phyloP scores from a whole-genome alignment of 352 stramenopile species.

The Globisporangium barbulae region DNA sequence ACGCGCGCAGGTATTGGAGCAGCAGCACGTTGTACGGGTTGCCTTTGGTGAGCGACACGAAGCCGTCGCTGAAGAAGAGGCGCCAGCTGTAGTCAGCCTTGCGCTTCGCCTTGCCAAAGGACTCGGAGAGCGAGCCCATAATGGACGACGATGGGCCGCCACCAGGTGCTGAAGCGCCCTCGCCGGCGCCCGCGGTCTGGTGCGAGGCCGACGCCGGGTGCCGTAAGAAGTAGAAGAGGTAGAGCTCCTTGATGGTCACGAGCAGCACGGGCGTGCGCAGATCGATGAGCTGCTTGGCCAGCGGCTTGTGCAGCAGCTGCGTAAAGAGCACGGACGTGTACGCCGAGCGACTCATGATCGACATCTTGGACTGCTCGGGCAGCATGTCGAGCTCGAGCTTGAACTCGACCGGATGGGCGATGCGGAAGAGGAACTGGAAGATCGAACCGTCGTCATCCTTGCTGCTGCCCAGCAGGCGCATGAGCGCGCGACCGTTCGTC shows the following conservation, averaged over 20 bases:
- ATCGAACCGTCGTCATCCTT: conserved; percentile 71
- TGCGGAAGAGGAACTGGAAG: conserved; percentile 78
- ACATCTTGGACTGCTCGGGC: conserved; percentile 77
- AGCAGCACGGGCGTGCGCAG: conserved; percentile 72
- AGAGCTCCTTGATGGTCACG: conserved; percentile 83
- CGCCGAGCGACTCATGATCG: conserved; percentile 61
- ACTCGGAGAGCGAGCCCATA: conserved; percentile 45
- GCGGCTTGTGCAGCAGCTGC: conserved; percentile 78
- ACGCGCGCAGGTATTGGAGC: conserved; percentile 77
- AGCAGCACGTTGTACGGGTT: conserved; percentile 86
- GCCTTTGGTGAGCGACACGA: conserved; percentile 55
- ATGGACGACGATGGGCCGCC: conserved; percentile 23
- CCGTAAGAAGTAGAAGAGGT: conserved; percentile 82
- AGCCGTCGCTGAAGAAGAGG: conserved; percentile 63
- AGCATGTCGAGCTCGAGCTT: conserved; percentile 78
- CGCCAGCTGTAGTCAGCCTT: conserved; percentile 67
- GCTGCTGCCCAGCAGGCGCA: conserved; percentile 54
- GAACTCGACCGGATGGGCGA: conserved; percentile 75
- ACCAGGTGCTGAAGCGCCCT: neutral
- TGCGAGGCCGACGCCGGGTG: conserved; percentile 73
- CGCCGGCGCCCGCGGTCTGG: conserved; percentile 29
- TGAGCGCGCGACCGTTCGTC: conserved; percentile 44
- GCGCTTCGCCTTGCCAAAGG: conserved; percentile 45
- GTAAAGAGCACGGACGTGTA: conserved; percentile 74
- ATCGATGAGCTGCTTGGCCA: conserved; percentile 75